These are phyloP conservation scores for Candida golubevii DNA, from an alignment of 805 yeast genomes.

Conservation along the genomic window DNA sequence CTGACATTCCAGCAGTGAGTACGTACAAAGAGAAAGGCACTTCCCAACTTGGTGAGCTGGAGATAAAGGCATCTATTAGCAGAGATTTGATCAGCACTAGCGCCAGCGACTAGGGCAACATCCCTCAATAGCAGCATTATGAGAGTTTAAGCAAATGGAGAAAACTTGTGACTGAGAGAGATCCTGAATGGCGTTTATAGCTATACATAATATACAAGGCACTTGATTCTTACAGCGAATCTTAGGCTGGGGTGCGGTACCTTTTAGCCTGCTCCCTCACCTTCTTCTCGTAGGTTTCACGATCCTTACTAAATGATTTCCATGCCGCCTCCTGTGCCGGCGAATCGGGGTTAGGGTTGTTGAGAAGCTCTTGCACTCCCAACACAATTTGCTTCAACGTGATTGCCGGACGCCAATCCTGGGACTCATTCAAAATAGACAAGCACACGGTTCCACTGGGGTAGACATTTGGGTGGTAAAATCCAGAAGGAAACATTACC, in stretches of 20 bases:
- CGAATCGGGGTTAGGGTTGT: slow-evolving; percentile 87
- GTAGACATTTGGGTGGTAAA: slow-evolving; percentile 95
- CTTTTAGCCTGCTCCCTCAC: slow-evolving; percentile 72
- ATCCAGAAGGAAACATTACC: slow-evolving; percentile 81
- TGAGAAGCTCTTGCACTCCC: slow-evolving; percentile 89
- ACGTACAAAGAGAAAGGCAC: slow-evolving; percentile 96
- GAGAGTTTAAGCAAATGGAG: too few species aligned
- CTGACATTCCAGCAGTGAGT: slow-evolving; percentile 95
- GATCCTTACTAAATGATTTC: slow-evolving; percentile 74
- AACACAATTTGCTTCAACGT: slow-evolving; percentile 82
- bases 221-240: neutral
- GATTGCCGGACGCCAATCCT: slow-evolving; percentile 98
- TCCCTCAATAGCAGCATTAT: too few species aligned
- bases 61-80: slow-evolving; percentile 37
- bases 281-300: slow-evolving; percentile 63
- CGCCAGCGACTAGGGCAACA: slow-evolving; percentile 3
- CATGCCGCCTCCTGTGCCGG: slow-evolving; percentile 99
- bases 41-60: slow-evolving; percentile 53
- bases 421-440: slow-evolving; percentile 87
- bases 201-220: slow-evolving; percentile 9
- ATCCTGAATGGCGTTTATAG: slow-evolving; percentile 1
- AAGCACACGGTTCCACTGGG: slow-evolving; percentile 97
- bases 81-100: slow-evolving; percentile 48
- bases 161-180: too few species aligned
- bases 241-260: slow-evolving; percentile 29